Base-by-base conservation (phyloP, 1,284 basidiomycete genomes). In the Cutaneotrichosporon arboriforme region DNA sequence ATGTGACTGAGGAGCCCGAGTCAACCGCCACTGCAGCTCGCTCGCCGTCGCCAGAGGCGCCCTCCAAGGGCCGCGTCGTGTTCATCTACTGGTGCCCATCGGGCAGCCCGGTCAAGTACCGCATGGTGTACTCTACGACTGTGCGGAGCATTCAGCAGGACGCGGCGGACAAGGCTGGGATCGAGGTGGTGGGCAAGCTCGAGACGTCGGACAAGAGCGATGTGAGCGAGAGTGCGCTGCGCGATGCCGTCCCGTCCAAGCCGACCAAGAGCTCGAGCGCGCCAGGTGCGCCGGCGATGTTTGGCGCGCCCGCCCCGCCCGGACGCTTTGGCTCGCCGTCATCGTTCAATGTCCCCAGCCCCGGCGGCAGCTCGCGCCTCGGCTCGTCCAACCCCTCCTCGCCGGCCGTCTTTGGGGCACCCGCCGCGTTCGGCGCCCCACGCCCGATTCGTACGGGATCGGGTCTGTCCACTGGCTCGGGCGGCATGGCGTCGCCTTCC, bases 21-120 rank as follows among this genome's bases (percentile, higher is more conserved):
- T 15, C 43, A 12, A 22, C 46, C 20, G 44, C 46, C 15, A 31
- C 45, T 14, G 52, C 45, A 14, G 18, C 40, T 8, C 44, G 33
- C 34, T 49, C 52, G 37, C 51, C 51, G 10, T 51, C 56, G 4
- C 50, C 54, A 4, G 45, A 36, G 44, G 45, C 49, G n/a, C 59
- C 49, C 22, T 51, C 46, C 38, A 70, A 72, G 55, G 71, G 71
- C 23, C 52, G 68, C 43, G 68, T 76, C n/a, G 84, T 88, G 37
- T 90, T 90, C 72, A 86, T 93, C 55, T 94, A 94, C 74, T 86
- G 86, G 34, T 93, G 90, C 70, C 90, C 90, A 0, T 80, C 84
- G 1, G 69, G 75, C 12, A 89, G 86, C 1, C 85, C 87, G 1
- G 80, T 93, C 72, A 88, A 88, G 67, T 79, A 84, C 60, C 82